A percentile compares a stretch with the other conserved stretches of the same genome.
Conservation (phyloP, 2,329 filamentous ascomycete genomes). For the Neonectria faginata region DNA sequence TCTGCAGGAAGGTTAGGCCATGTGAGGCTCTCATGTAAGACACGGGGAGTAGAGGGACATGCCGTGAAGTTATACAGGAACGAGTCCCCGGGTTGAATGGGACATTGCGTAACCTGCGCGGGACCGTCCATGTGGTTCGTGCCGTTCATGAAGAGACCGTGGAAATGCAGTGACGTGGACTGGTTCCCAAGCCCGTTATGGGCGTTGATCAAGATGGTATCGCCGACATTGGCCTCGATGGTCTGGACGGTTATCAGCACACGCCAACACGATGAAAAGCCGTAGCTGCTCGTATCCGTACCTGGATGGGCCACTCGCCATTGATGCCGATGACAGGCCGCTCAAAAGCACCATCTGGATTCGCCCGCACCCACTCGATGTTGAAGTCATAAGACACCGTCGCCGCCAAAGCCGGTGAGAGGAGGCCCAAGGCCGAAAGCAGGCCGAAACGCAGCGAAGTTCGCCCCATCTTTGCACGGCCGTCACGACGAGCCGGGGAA, state of each 20-base stretch:
- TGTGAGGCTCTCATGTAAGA: not conserved
- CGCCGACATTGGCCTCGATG: conserved; percentile 71
- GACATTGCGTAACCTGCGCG: conserved; percentile 73
- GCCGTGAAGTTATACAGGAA: conserved; percentile 79
- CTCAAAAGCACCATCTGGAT: conserved; percentile 75
- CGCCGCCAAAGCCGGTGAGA: conserved; percentile 46
- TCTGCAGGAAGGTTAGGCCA: conserved; percentile 48
- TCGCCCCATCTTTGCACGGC: conserved; percentile 7
- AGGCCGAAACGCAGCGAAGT: conserved; percentile 1
- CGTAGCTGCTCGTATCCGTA: not conserved
- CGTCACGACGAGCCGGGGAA: not conserved
- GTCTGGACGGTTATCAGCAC: conserved; percentile 58
- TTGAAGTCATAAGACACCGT: conserved; percentile 74
- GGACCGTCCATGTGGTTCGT: conserved; percentile 79
- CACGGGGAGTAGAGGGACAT: conserved; percentile 29
- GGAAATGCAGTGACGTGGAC: conserved; percentile 74
- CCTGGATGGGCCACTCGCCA: conserved; percentile 73
- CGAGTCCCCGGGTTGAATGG: conserved; percentile 70
- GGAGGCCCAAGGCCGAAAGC: not conserved
- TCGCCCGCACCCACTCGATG: conserved; percentile 76
- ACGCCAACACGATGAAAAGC: not conserved
- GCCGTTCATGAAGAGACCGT: conserved; percentile 77
- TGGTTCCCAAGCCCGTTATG: conserved; percentile 72
- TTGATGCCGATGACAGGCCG: conserved; percentile 83
- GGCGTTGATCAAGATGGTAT: conserved; percentile 69